Base-by-base conservation (phyloP, 148 eudicot species). In the Hydrangea macrophylla region DNA sequence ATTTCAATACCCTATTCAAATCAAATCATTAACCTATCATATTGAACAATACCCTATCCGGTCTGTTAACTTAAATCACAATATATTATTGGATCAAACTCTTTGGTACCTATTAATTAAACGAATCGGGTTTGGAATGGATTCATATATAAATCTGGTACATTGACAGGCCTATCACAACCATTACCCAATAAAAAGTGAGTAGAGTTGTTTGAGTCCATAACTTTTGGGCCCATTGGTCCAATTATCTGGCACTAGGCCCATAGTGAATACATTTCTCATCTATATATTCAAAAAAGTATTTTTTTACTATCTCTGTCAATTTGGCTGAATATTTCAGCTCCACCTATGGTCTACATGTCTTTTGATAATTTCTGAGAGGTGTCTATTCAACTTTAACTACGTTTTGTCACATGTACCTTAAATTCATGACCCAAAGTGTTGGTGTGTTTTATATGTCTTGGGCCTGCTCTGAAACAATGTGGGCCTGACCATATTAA, bases 401-500 rank as follows among this genome's bases (percentile, higher is more conserved):
- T 30, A 2, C 17, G 61, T 31, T 56, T 58, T 15, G 61, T 58
- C 20, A 5, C 7, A 28, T 30, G 4, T 17, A 58, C 2, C 15
- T 58, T 30, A 22, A 58, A 28, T 58, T 36, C 35, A 15, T 11
- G n/a, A 17, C 6, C 10, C 15, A 58, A 4, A 28, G 0, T 15
- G 61, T 28, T 28, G 22, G 61, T 17, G 55, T 51, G 24, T 24
- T 18, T n/a, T n/a, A n/a, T n/a, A n/a, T n/a, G n/a, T n/a, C n/a
- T 58, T 58, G 35, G n/a, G 61, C 61, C 61, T 58, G 61, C 12
- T 58, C 15, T 13, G 37, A 18, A 18, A 48, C 53, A 48, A 48
- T 15, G 53, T 48, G 53, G 53, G 53, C 23, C 53, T 48, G 2
- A 7, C 53, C 2, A n/a, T 48, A 1, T 48, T 18, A 48, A n/a